phyloP scores from a whole-genome alignment of 371 early-diverging fungal species.

The Mucor mucedo region DNA sequence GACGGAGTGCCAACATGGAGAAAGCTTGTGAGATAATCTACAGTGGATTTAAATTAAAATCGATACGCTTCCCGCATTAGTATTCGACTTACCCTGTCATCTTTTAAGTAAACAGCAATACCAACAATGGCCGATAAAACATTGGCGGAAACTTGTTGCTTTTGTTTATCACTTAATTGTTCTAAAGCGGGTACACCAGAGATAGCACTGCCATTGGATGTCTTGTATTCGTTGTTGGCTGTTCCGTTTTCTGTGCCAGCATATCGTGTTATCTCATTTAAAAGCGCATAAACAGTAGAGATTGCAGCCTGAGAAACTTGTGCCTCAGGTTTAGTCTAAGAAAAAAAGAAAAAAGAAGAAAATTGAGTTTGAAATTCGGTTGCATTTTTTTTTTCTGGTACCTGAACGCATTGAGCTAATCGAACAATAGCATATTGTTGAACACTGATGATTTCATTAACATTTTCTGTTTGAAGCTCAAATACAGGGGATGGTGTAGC shows the following conservation, averaged over 20 bases:
- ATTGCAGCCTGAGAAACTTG: conserved; percentile 55
- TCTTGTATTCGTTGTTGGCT: neutral
- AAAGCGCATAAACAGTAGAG: conserved; percentile 62
- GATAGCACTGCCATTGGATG: conserved; percentile 30
- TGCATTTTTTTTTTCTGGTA: conserved; percentile 10
- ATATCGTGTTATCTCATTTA: conserved; percentile 60
- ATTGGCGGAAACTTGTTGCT: conserved; percentile 62
- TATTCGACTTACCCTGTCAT: conserved; percentile 52
- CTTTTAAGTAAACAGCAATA: conserved; percentile 63
- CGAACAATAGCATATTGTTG: conserved; percentile 63
- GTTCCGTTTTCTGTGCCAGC: conserved; percentile 22
- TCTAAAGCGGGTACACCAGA: conserved; percentile 39
- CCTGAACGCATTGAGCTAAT: conserved; percentile 67
- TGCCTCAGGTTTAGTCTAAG: conserved; percentile 38
- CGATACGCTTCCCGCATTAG: neutral
- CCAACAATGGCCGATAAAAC: conserved; percentile 67
- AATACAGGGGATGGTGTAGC: conserved; percentile 69
- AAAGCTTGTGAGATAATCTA: conserved; percentile 67
- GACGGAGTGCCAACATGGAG: conserved; percentile 65
- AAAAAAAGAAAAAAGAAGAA: neutral
- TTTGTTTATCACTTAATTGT: conserved; percentile 48
- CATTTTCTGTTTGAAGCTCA: conserved; percentile 39
- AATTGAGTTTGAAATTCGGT: neutral
- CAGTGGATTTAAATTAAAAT: neutral
- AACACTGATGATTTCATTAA: conserved; percentile 35